Evolutionary conservation across 2,329 filamentous ascomycete genomes (phyloP), one percentile per base, ranked within the genome.

Genomic region (Fusarium udum): DNA sequence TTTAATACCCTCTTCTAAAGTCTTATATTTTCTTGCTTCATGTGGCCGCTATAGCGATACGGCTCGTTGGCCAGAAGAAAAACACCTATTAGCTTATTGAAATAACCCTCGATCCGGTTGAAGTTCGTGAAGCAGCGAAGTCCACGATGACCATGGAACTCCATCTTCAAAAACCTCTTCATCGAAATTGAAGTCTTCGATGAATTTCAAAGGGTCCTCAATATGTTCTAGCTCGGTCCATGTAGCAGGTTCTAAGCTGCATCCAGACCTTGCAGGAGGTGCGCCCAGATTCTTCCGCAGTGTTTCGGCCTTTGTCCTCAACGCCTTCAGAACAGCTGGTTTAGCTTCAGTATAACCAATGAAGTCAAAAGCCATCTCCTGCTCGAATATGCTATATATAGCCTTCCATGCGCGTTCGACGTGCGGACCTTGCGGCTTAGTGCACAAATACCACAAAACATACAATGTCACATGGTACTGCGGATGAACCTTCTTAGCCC

Each of bases 21-120:
- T 45, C 24, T 13, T 45, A 3, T 9, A 45, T 45, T 8, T 13
- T 15, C 40, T 5, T 10, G 3, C 14, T 42, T 8, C 14, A 11
- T 1, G 13, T 2, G 39, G 39, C 6, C 22, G 1, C 14, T 42
- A 11, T 11, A 22, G 1, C 22, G 9, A 5, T 18, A 13, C 11
- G 6, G 0, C n/a, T 14, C 8, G 3, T 15, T 5, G 28, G 12
- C 6, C 3, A 20, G 15, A 34, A 20, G 2, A 24, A 0, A 15
- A 7, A 14, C 4, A 2, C 2, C 3, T 34, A 0, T 14, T 3
- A 3, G 4, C 12, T 34, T 28, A 28, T 26, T 32, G 20, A 22
- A 48, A n/a, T 7, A 34, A 4, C 11, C 12, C 11, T 14, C 34
- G 13, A 26, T 52, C 45, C 5, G 34, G 20, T 6, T 52, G 24